phyloP scores from a whole-genome alignment of 306 rosid genomes.

The Trifolium subterraneum region DNA sequence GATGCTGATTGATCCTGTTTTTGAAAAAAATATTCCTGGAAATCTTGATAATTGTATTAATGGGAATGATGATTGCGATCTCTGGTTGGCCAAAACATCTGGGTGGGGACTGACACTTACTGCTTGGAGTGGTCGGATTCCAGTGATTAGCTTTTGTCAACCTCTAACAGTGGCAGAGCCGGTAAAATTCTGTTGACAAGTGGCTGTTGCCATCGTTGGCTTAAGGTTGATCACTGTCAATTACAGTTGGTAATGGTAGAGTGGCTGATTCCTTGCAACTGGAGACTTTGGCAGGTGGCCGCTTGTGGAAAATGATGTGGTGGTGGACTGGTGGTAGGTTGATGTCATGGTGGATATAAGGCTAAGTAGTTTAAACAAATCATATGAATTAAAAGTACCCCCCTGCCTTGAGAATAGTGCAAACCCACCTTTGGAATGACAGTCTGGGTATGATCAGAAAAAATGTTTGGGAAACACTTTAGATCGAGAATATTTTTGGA shows the following conservation, averaged over 20 bases:
- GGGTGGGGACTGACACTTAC: conserved; percentile 10
- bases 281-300: not conserved
- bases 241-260: not conserved
- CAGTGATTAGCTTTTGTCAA: not conserved
- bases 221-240: not conserved
- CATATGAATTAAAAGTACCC: conserved; percentile 3
- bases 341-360: not conserved
- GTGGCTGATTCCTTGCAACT: not conserved
- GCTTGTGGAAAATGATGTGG: not conserved
- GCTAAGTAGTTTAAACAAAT: not conserved
- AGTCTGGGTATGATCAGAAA: not conserved
- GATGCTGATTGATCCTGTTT: conserved; percentile 19
- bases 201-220: conserved; percentile 13
- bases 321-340: not conserved
- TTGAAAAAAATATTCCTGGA: conserved; percentile 1
- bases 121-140: conserved; percentile 2
- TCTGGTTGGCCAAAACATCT: conserved; percentile 18
- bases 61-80: conserved; percentile 6
- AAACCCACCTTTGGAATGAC: conserved; percentile 6
- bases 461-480: not conserved
- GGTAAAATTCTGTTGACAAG: not conserved
- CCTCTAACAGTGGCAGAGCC: conserved; percentile 6
- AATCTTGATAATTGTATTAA: conserved; percentile 21
- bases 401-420: not conserved
- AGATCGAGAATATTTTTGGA: not conserved